These are phyloP conservation scores for Kwoniella sp. DNA, from an alignment of 768 basidiomycete genomes.

Conservation along the genomic window DNA sequence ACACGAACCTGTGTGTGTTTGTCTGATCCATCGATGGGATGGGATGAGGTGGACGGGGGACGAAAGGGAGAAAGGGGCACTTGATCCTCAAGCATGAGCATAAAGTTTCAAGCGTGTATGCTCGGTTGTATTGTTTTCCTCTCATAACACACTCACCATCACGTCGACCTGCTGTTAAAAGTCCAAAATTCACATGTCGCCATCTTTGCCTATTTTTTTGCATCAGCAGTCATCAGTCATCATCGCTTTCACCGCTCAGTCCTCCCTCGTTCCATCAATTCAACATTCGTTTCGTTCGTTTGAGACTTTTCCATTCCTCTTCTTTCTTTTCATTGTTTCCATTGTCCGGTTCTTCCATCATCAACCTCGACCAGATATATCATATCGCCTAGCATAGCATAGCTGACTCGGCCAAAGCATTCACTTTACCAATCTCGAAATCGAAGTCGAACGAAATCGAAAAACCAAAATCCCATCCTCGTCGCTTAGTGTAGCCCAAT, in stretches of 20 bases:
- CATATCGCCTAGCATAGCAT: slow-evolving; percentile 3
- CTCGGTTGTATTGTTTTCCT: neutral
- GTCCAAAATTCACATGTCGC: too few relatives aligned
- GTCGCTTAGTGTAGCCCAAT: neutral
- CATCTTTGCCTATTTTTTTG: too few relatives aligned
- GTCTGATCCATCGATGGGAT: too few relatives aligned
- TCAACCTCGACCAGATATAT: neutral
- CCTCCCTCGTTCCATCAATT: slow-evolving; percentile 7
- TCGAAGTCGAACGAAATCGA: too few relatives aligned
- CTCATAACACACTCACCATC: neutral
- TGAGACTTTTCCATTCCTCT: slow-evolving; percentile 5
- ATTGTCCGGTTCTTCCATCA: too few relatives aligned
- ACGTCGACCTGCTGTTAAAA: too few relatives aligned
- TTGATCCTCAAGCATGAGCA: neutral
- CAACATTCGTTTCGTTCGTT: neutral
- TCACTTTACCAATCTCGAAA: too few relatives aligned
- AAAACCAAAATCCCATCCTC: neutral
- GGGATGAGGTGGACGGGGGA: neutral
- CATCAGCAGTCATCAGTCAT: slow-evolving; percentile 6
- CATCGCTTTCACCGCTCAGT: slow-evolving; percentile 17
- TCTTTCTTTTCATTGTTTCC: slow-evolving; percentile 12
- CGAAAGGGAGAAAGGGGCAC: neutral
- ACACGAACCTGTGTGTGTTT: neutral
- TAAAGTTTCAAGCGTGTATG: neutral
- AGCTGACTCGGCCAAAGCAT: too few relatives aligned